Conservation (phyloP, 345 rosid species). For the Salix viminalis region DNA sequence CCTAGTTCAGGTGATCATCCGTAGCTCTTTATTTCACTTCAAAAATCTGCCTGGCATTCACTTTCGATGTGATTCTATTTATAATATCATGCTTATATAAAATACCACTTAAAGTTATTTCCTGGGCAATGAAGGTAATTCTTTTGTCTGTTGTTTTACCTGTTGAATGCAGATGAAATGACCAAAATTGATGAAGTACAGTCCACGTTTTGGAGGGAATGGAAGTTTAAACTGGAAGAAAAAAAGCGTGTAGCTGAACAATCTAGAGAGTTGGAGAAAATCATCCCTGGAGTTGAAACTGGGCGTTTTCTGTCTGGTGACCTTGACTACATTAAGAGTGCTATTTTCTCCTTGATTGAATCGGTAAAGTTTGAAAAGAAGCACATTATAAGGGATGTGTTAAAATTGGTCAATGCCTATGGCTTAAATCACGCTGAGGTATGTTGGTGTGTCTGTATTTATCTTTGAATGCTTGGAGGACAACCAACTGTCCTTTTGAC, state of each 20-base stretch:
- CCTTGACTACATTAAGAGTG: conserved; percentile 46
- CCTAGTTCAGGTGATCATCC: conserved; percentile 57
- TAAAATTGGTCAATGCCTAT: conserved; percentile 58
- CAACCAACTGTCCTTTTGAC: background rate
- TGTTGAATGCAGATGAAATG: conserved; percentile 60
- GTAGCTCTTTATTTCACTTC: conserved; percentile 1
- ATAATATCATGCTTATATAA: background rate
- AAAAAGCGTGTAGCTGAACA: conserved; percentile 69
- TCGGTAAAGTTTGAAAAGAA: conserved; percentile 73
- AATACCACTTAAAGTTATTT: background rate
- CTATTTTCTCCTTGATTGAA: conserved; percentile 59
- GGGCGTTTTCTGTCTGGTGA: conserved; percentile 82
- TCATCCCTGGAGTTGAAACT: conserved; percentile 83
- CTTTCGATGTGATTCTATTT: background rate
- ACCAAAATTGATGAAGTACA: conserved; percentile 70
- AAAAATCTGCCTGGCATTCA: background rate
- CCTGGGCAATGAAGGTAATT: background rate
- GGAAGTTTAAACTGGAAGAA: conserved; percentile 91
- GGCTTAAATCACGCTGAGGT: conserved; percentile 68
- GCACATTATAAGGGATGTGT: conserved; percentile 54
- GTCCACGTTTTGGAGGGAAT: conserved; percentile 90
- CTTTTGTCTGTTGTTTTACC: conserved; percentile 8
- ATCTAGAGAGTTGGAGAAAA: conserved; percentile 71
- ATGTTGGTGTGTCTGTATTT: conserved; percentile 13
- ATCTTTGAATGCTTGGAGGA: conserved; percentile 4